Base-by-base conservation (phyloP, 148 eudicot species). In the Hydrangea macrophylla region DNA sequence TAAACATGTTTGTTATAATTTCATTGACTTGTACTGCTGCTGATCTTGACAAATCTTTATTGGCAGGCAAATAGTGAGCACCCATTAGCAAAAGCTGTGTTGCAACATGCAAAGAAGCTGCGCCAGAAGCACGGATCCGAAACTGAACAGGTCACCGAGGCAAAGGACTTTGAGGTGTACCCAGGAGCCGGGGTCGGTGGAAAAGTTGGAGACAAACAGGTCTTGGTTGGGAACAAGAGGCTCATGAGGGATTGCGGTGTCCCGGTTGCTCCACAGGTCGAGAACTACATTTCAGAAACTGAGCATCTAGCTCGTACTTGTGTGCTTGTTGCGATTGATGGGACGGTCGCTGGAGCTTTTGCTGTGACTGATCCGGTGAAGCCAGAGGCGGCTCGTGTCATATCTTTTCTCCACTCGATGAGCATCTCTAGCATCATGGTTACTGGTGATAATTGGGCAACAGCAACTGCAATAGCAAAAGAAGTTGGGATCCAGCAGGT, bases 391-490 rank as follows among this genome's bases (percentile, higher is more conserved):
- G 79, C 79, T 51, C 86, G 64, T 42, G 96, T 90, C 60, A 56
- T 94, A 40, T 81, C 86, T 35, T 85, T 68, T 67, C 97, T 94
- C 31, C 74, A 73, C 48, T 80, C 92, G 23, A 90, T 94, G 97
- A 72, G 56, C 71, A 87, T 94, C 76, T 58, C 83, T 12, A 86
- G 97, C 84, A 88, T 94, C 78, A 90, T 94, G 95, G 89, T 94
- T 56, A 94, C 97, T 35, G 98, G 98, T 71, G 98, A 94, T 81
- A 94, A 94, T 70, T 88, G 91, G 96, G 89, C 96, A 30, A 94
- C 96, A 59, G 98, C 98, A 60, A 78, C 62, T 40, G 97, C 97
- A 55, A 84, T 94, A 70, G 98, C 84, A 15, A 82, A 64, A 69
- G 90, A 88, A 76, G 96, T 88, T 71, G 97, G 97, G 51, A 90